A percentile compares a stretch with the other conserved stretches of the same genome.
Evolutionary conservation across 2,329 filamentous ascomycete genomes (phyloP).

Genomic region (Mycogone perniciosa): DNA sequence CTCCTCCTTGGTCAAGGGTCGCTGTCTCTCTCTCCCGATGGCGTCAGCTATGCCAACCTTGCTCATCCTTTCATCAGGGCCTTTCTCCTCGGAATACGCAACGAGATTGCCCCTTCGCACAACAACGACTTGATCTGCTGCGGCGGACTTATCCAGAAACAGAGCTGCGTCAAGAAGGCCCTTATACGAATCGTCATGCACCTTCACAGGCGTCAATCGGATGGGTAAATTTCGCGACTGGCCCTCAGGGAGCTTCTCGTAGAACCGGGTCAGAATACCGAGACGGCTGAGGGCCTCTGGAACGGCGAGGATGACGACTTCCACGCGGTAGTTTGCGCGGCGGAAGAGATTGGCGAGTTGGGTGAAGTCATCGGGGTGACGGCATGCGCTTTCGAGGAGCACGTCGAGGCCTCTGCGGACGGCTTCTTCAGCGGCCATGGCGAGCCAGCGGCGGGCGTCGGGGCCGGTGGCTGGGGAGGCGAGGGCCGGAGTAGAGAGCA

Average conservation of each 20-base stretch:
- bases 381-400: conserved; percentile 40
- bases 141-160: conserved; percentile 29
- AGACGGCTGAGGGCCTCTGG: conserved; percentile 35
- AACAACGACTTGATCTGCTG: conserved; percentile 32
- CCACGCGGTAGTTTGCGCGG: conserved; percentile 30
- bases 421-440: conserved; percentile 31
- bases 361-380: conserved; percentile 36
- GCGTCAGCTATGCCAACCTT: conserved; percentile 17
- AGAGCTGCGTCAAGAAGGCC: conserved; percentile 32
- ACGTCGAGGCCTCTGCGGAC: conserved; percentile 28
- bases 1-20: conserved; percentile 24
- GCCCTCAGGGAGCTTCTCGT: conserved; percentile 30
- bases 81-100: conserved; percentile 20
- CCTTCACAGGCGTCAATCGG: conserved; percentile 35
- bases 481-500: conserved; percentile 25
- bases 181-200: conserved; percentile 41
- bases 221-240: conserved; percentile 29
- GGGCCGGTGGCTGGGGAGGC: conserved; percentile 34
- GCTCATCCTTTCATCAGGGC: not conserved
- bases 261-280: conserved; percentile 36
- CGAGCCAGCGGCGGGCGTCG: conserved; percentile 40
- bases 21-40: conserved; percentile 21
- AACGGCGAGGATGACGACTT: conserved; percentile 37
- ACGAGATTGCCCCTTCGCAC: conserved; percentile 34
- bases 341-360: conserved; percentile 30